These are phyloP conservation scores for Penicillium thymicola DNA, from an alignment of 2,329 filamentous ascomycete genomes.

Conservation along the genomic window DNA sequence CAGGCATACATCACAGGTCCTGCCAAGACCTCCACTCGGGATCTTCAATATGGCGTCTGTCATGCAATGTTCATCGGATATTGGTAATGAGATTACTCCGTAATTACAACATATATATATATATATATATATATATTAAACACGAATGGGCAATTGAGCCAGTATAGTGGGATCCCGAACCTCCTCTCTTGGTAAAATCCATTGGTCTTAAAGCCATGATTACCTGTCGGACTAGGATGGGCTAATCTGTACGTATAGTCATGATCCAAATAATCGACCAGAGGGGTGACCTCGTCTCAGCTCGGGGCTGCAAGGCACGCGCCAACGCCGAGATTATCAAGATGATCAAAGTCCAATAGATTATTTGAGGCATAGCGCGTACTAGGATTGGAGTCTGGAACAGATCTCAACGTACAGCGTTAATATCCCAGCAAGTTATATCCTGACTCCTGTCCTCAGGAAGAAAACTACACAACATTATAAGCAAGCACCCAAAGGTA, in stretches of 20 bases:
- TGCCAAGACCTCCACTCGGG: conserved; percentile 1
- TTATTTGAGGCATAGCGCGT: neutral
- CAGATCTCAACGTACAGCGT: neutral
- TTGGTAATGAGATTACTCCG: neutral
- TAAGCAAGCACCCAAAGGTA: neutral
- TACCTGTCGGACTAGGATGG: conserved; percentile 4
- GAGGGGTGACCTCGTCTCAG: neutral
- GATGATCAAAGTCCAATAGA: neutral
- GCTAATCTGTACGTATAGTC: conserved; percentile 1
- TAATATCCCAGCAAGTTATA: neutral
- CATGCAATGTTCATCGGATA: conserved; percentile 4
- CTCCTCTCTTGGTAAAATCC: neutral
- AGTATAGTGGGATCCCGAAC: neutral
- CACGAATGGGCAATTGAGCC: neutral
- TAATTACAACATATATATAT: neutral
- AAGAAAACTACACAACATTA: neutral
- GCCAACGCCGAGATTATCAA: neutral
- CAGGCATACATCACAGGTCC: neutral
- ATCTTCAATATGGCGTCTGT: conserved; percentile 3
- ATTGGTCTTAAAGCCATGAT: conserved; percentile 1
- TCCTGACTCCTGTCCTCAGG: neutral
- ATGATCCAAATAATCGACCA: conserved; percentile 2
- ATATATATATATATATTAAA: neutral
- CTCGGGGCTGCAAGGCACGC: neutral
- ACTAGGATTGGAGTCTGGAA: neutral